These are phyloP conservation scores for Sclerotinia spermophila DNA, from an alignment of 2,329 filamentous ascomycete species.

Conservation along the genomic window DNA sequence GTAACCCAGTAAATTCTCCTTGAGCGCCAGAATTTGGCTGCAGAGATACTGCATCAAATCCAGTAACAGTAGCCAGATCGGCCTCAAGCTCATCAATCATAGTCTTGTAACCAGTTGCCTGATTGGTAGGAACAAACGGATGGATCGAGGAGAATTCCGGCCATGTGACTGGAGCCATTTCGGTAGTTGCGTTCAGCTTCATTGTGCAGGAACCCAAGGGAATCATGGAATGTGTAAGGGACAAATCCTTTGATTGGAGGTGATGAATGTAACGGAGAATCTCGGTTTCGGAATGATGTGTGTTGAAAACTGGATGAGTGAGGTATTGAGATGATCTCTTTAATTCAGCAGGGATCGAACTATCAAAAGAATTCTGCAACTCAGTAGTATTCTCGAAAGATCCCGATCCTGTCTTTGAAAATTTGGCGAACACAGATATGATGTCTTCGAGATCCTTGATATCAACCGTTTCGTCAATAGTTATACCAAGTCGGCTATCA, in stretches of 20 bases:
- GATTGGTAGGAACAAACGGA: slow-evolving; percentile 66
- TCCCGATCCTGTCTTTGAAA: slow-evolving; percentile 27
- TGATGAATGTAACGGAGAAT: slow-evolving; percentile 91
- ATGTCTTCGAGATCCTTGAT: slow-evolving; percentile 54
- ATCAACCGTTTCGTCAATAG: slow-evolving; percentile 71
- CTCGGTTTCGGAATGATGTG: slow-evolving; percentile 91
- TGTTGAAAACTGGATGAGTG: slow-evolving; percentile 91
- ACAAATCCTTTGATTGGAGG: slow-evolving; percentile 89
- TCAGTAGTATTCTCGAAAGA: slow-evolving; percentile 36
- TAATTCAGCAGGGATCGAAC: slow-evolving; percentile 53
- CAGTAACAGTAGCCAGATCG: slow-evolving; percentile 79
- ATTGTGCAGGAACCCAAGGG: slow-evolving; percentile 95
- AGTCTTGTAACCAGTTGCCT: slow-evolving; percentile 63
- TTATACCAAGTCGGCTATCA: slow-evolving; percentile 63
- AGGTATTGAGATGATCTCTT: slow-evolving; percentile 72
- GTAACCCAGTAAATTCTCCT: slow-evolving; percentile 87
- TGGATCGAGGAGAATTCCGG: slow-evolving; percentile 75
- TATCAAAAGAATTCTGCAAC: slow-evolving; percentile 43
- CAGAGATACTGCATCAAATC: slow-evolving; percentile 83
- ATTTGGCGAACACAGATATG: slow-evolving; percentile 50
- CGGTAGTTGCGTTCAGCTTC: slow-evolving; percentile 92
- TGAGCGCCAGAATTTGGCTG: slow-evolving; percentile 96
- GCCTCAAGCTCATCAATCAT: slow-evolving; percentile 70
- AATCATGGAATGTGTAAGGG: slow-evolving; percentile 95
- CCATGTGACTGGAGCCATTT: slow-evolving; percentile 84